Conservation (phyloP, 1,139 yeast genomes). For the Blastobotrys arbuscula region DNA sequence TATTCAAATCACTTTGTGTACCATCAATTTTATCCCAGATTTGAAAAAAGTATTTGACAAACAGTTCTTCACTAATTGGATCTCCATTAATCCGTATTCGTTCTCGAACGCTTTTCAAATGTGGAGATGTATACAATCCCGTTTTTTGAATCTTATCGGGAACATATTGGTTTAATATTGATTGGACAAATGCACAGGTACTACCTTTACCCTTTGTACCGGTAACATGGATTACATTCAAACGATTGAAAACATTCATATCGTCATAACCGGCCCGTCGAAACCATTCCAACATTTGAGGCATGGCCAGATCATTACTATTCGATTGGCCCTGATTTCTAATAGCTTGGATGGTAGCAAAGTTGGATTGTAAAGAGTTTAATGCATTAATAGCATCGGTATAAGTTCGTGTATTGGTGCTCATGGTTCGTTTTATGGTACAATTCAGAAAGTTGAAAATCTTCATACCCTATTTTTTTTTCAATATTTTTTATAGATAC, state of each 20-base stretch:
- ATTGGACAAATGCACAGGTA: slow-evolving; percentile 89
- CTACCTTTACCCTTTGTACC: slow-evolving; percentile 99
- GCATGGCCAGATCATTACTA: slow-evolving; percentile 64
- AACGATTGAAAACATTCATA: slow-evolving; percentile 52
- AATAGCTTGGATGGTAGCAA: slow-evolving; percentile 80
- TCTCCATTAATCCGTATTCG: slow-evolving; percentile 82
- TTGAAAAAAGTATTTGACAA: slow-evolving; percentile 86
- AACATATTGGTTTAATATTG: slow-evolving; percentile 63
- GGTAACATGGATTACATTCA: slow-evolving; percentile 85
- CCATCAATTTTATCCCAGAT: slow-evolving; percentile 77
- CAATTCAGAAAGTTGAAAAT: neutral
- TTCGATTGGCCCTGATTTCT: slow-evolving; percentile 49
- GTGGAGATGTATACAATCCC: slow-evolving; percentile 94
- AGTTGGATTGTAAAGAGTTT: slow-evolving; percentile 86
- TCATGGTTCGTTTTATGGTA: slow-evolving; percentile 6
- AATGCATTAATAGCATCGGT: slow-evolving; percentile 66
- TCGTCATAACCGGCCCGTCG: slow-evolving; percentile 71
- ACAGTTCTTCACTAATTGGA: slow-evolving; percentile 74
- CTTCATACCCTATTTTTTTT: neutral
- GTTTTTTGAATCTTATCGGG: slow-evolving; percentile 46
- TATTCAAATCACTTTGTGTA: slow-evolving; percentile 49
- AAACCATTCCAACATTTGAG: slow-evolving; percentile 90
- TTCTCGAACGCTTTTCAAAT: slow-evolving; percentile 87
- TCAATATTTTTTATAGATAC: neutral
- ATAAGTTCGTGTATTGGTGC: slow-evolving; percentile 19